Percentiles rank a stretch among this genome's conserved stretches.
These are phyloP conservation scores for Abelmoschus esculentus DNA, from an alignment of 345 rosid genomes.

Conservation along the genomic window DNA sequence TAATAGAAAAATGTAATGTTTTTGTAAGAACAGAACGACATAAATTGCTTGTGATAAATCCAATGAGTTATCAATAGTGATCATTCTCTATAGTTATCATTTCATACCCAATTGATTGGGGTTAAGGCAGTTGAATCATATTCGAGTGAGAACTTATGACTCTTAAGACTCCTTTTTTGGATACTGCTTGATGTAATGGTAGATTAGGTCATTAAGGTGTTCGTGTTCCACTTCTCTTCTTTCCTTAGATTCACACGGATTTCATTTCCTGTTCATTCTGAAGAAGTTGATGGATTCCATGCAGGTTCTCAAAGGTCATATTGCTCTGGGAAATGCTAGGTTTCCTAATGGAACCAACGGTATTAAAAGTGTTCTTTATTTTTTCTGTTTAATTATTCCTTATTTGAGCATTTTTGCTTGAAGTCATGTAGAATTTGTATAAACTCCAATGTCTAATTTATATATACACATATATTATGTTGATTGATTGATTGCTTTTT, in stretches of 20 bases:
- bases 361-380: constrained; percentile 16
- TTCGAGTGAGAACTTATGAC: not conserved
- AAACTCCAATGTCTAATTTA: not conserved
- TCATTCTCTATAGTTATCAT: not conserved
- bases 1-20: not conserved
- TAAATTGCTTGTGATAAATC: not conserved
- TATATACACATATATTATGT: not conserved
- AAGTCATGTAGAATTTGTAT: not conserved
- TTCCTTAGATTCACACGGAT: not conserved
- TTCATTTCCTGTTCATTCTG: not conserved
- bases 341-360: constrained; percentile 92
- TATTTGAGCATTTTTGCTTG: constrained; percentile 5
- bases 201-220: not conserved
- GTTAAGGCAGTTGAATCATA: not conserved
- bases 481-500: constrained; percentile 7
- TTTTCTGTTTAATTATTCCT: not conserved
- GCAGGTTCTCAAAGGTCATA: constrained; percentile 94
- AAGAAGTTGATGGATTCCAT: not conserved
- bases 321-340: constrained; percentile 70
- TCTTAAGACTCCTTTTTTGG: not conserved
- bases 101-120: not conserved
- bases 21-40: not conserved
- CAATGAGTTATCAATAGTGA: not conserved
- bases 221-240: not conserved
- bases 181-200: not conserved